phyloP scores from a whole-genome alignment of 192 early-diverging fungal species.

The Lunasporangiospora selenospora region DNA sequence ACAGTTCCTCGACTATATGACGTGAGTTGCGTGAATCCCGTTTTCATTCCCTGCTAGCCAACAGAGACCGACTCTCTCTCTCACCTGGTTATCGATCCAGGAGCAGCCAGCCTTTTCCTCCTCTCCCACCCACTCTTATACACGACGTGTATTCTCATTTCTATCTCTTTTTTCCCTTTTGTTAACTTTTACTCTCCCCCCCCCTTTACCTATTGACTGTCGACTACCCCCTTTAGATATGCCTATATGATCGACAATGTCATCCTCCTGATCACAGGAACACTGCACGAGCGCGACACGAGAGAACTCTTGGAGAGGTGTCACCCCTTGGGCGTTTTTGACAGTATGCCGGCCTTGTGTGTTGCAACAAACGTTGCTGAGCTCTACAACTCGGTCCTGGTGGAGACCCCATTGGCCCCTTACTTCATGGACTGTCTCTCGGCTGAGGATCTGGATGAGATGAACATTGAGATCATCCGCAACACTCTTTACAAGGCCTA shows the following conservation, averaged over 20 bases:
- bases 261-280: slow-evolving; percentile 97
- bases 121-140: neutral
- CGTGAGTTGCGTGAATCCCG: no score
- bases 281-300: slow-evolving; percentile 97
- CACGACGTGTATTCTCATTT: neutral
- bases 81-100: neutral
- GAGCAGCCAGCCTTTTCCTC: slow-evolving; percentile 2
- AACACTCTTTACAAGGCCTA: slow-evolving; percentile 99
- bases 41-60: no score
- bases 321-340: slow-evolving; percentile 98
- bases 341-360: slow-evolving; percentile 97
- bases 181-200: neutral
- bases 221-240: slow-evolving; percentile 63
- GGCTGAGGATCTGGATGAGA: slow-evolving; percentile 97
- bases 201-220: neutral
- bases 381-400: slow-evolving; percentile 94
- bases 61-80: neutral
- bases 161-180: neutral
- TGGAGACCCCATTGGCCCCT: slow-evolving; percentile 95
- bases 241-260: slow-evolving; percentile 99
- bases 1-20: slow-evolving; percentile 96
- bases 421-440: slow-evolving; percentile 98
- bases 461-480: slow-evolving; percentile 99
- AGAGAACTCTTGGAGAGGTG: slow-evolving; percentile 96
- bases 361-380: slow-evolving; percentile 97